These are phyloP conservation scores for Xerophyta viscosa DNA, from an alignment of 106 monocot genomes.

Conservation along the genomic window DNA sequence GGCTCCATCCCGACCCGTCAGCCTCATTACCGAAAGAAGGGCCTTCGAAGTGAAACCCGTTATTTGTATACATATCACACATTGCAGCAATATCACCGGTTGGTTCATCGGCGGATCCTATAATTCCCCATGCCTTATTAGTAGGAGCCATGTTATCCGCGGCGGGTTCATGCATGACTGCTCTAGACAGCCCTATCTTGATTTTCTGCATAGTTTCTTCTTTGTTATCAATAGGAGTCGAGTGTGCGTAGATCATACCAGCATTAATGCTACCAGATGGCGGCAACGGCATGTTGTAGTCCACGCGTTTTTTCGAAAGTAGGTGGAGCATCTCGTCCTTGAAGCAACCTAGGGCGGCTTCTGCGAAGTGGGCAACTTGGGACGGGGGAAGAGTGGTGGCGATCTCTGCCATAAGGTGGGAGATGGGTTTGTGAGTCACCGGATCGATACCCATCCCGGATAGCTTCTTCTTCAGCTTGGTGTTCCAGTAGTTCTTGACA, in stretches of 20 bases:
- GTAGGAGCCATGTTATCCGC: not conserved
- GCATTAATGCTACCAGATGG: not conserved
- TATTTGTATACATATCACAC: conserved; percentile 6
- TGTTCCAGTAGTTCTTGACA: conserved; percentile 99
- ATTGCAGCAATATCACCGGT: conserved; percentile 17
- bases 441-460: conserved; percentile 95
- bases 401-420: conserved; percentile 96
- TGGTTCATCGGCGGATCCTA: conserved; percentile 1
- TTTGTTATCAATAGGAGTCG: conserved; percentile 5
- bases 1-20: conserved; percentile 45
- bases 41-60: conserved; percentile 23
- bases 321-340: conserved; percentile 99
- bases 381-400: conserved; percentile 80
- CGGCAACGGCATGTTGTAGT: conserved; percentile 12
- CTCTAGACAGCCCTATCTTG: conserved; percentile 44
- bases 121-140: conserved; percentile 14
- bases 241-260: not conserved
- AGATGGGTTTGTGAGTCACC: conserved; percentile 96
- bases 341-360: conserved; percentile 99
- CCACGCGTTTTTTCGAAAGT: conserved; percentile 64
- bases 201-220: conserved; percentile 39
- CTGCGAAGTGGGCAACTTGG: conserved; percentile 84
- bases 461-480: conserved; percentile 97
- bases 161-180: conserved; percentile 32
- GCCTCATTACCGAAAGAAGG: conserved; percentile 17